Percentiles rank a stretch among this genome's conserved stretches.
These are phyloP conservation scores for Solanum virginianum DNA, from an alignment of 257 asterid species.

Conservation along the genomic window DNA sequence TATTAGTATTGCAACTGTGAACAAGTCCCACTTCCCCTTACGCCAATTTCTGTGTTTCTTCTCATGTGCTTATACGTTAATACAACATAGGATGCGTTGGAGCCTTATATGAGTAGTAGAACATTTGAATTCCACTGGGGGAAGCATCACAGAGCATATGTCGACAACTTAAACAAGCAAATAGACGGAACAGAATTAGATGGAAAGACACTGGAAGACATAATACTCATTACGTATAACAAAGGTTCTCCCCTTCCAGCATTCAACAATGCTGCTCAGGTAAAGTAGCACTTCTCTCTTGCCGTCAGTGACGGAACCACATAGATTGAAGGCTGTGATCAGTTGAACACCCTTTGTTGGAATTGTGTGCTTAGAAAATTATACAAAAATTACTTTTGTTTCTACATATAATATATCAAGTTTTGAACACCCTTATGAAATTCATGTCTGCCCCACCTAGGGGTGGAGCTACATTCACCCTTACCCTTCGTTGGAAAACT, in stretches of 20 bases:
- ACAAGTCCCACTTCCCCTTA: neutral
- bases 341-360: neutral
- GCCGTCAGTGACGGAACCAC: neutral
- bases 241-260: conserved; percentile 81
- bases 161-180: conserved; percentile 88
- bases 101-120: conserved; percentile 84
- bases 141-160: conserved; percentile 84
- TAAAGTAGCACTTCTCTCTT: neutral
- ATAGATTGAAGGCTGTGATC: neutral
- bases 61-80: neutral
- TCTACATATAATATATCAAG: neutral
- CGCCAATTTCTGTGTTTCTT: neutral
- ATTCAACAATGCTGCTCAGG: conserved; percentile 98
- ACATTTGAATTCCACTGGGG: conserved; percentile 96
- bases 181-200: conserved; percentile 75
- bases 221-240: conserved; percentile 53
- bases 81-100: conserved; percentile 55
- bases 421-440: neutral
- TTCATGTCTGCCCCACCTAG: too few species aligned
- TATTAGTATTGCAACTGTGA: neutral
- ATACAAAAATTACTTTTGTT: too few species aligned
- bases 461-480: too few species aligned
- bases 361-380: neutral
- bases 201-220: conserved; percentile 45
- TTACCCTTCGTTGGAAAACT: too few species aligned